Evolutionary conservation across 352 stramenopile genomes (phyloP).

Genomic region (Phytophthora citrophthora): DNA sequence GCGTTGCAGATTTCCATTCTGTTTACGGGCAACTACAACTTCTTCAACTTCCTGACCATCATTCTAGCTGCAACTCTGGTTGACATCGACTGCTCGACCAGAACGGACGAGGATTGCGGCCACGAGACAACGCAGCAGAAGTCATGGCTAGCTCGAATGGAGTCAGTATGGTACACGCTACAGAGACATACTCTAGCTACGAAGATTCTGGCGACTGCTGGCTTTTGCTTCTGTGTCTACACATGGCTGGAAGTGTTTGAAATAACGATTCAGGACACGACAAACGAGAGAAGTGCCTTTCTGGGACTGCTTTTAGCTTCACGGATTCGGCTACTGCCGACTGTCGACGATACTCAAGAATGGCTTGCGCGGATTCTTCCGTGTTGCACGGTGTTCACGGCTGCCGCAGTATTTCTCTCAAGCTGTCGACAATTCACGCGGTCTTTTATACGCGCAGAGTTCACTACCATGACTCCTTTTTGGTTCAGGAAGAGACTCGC

Average conservation of each 20-base stretch:
- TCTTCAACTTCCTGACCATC: conserved; percentile 94
- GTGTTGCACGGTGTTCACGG: conserved; percentile 24
- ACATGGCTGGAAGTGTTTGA: conserved; percentile 35
- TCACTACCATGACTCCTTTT: not conserved
- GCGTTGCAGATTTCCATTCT: conserved; percentile 88
- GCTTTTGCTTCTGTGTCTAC: conserved; percentile 37
- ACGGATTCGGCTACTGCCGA: conserved; percentile 40
- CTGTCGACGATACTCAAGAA: conserved; percentile 46
- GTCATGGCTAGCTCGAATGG: conserved; percentile 20
- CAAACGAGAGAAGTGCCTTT: conserved; percentile 10
- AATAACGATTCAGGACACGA: conserved; percentile 10
- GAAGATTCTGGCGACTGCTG: conserved; percentile 6
- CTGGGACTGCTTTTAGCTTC: conserved; percentile 22
- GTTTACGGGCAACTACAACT: conserved; percentile 94
- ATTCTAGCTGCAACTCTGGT: conserved; percentile 42
- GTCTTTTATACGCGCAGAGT: not conserved
- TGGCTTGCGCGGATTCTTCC: conserved; percentile 51
- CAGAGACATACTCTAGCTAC: conserved; percentile 21
- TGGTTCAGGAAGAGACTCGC: conserved; percentile 10
- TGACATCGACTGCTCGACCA: conserved; percentile 24
- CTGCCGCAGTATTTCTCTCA: conserved; percentile 12
- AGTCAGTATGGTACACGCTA: conserved; percentile 30
- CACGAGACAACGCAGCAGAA: not conserved
- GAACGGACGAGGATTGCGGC: not conserved
- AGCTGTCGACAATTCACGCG: conserved; percentile 42